These are phyloP conservation scores for Talaromyces verruculosus DNA, from an alignment of 2,329 filamentous ascomycete species.

Conservation along the genomic window DNA sequence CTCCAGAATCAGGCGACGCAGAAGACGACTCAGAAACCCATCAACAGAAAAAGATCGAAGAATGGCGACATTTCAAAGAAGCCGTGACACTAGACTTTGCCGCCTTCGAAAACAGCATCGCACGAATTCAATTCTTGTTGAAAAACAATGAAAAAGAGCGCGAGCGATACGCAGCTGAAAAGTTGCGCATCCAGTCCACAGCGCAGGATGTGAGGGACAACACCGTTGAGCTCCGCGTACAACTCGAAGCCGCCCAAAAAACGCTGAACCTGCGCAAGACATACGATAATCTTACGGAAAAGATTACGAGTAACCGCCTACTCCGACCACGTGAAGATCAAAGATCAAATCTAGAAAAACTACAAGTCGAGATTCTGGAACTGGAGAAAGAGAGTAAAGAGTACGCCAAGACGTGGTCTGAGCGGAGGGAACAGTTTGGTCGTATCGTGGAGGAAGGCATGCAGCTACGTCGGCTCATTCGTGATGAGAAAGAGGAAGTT, in stretches of 20 bases:
- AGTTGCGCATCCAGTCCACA: constrained; percentile 73
- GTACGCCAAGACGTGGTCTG: constrained; percentile 79
- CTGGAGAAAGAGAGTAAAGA: constrained; percentile 79
- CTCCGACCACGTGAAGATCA: constrained; percentile 84
- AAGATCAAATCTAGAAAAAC: constrained; percentile 70
- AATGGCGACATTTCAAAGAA: constrained; percentile 70
- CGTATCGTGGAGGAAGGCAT: constrained; percentile 89
- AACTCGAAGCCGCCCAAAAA: constrained; percentile 73
- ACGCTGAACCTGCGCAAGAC: constrained; percentile 75
- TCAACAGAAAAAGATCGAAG: constrained; percentile 52
- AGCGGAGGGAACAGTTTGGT: constrained; percentile 82
- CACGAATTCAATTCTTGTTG: constrained; percentile 82
- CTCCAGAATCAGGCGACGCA: constrained; percentile 56
- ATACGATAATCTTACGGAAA: constrained; percentile 85
- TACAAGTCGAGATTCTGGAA: constrained; percentile 84
- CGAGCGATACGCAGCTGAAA: constrained; percentile 77
- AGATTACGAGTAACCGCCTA: constrained; percentile 77
- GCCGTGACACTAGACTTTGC: constrained; percentile 86
- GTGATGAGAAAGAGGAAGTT: constrained; percentile 93
- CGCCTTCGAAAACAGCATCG: constrained; percentile 80
- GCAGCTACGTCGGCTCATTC: constrained; percentile 77
- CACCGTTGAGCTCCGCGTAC: constrained; percentile 68
- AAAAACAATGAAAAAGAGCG: constrained; percentile 81
- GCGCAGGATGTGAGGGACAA: constrained; percentile 75
- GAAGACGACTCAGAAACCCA: constrained; percentile 49